Conservation (phyloP, 257 asterid species). For the Avicennia marina region DNA sequence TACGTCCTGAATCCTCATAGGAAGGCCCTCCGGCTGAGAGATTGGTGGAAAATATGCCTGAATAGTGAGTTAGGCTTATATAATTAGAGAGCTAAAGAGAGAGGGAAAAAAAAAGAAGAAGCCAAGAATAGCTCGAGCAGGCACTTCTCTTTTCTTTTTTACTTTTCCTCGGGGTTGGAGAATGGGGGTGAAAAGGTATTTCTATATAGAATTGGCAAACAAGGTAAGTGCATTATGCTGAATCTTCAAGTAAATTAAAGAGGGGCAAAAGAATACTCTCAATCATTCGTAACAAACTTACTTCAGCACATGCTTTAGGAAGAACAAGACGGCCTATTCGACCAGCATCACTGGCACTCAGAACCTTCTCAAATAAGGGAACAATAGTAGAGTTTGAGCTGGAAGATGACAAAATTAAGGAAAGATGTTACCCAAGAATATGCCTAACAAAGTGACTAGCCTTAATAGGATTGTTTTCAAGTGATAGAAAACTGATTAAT, state of each 20-base stretch:
- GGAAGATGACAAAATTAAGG: slow-evolving; percentile 43
- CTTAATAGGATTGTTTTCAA: neutral
- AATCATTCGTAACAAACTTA: slow-evolving; percentile 30
- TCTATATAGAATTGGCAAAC: too few relatives aligned
- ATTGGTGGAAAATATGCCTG: slow-evolving; percentile 97
- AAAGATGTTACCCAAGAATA: slow-evolving; percentile 19
- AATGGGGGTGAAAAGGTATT: too few relatives aligned
- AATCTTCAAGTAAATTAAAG: neutral
- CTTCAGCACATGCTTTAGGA: slow-evolving; percentile 99
- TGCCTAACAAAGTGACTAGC: too few relatives aligned
- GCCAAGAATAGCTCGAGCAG: too few relatives aligned
- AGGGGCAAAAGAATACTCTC: neutral
- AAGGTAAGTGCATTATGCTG: too few relatives aligned
- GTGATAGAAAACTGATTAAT: neutral
- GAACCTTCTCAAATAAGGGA: slow-evolving; percentile 93
- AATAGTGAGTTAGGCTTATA: slow-evolving; percentile 14
- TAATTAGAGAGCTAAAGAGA: slow-evolving; percentile 11
- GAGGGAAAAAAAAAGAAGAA: neutral
- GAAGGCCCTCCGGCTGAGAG: slow-evolving; percentile 98
- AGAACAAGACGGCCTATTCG: slow-evolving; percentile 98
- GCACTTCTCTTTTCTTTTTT: too few relatives aligned
- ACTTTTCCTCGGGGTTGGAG: too few relatives aligned
- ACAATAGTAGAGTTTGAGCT: slow-evolving; percentile 85
- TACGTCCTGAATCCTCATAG: slow-evolving; percentile 92
- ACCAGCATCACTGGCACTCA: slow-evolving; percentile 99